A percentile compares a stretch with the other conserved stretches of the same genome.
phyloP scores from a whole-genome alignment of 805 yeast genomes.

The Torulaspora maleeae region DNA sequence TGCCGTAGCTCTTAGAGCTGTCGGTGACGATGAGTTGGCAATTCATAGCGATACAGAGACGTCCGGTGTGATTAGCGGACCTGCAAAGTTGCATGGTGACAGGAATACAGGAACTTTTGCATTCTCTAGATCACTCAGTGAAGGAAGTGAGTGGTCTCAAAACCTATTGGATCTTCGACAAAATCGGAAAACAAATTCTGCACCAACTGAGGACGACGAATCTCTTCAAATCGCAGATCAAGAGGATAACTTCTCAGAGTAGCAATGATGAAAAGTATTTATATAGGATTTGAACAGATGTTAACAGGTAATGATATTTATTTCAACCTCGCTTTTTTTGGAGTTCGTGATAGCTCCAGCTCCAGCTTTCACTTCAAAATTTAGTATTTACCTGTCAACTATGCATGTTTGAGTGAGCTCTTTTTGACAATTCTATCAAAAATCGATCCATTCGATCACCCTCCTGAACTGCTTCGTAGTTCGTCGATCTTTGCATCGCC shows the following conservation, averaged over 20 bases:
- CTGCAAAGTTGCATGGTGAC: neutral
- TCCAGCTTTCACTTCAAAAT: neutral
- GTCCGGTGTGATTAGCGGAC: slow-evolving; percentile 6
- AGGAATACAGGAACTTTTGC: slow-evolving; percentile 1
- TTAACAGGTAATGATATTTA: neutral
- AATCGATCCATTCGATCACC: neutral
- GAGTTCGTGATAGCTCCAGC: no score
- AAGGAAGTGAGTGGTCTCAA: slow-evolving; percentile 23
- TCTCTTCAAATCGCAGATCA: slow-evolving; percentile 25
- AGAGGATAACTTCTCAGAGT: slow-evolving; percentile 23
- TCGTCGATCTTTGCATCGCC: slow-evolving; percentile 43
- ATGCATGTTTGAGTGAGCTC: no score
- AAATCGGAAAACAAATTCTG: slow-evolving; percentile 16
- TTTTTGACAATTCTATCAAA: no score
- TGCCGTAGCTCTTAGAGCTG: slow-evolving; percentile 2
- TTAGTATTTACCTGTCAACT: no score
- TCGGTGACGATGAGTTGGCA: slow-evolving; percentile 7
- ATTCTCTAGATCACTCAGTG: slow-evolving; percentile 15
- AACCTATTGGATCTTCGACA: slow-evolving; percentile 10
- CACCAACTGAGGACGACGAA: slow-evolving; percentile 19
- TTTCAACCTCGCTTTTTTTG: no score
- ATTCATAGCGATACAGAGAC: slow-evolving; percentile 16
- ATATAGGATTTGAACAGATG: neutral
- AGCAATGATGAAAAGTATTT: neutral
- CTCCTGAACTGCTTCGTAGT: slow-evolving; percentile 10